Percentiles rank a stretch among this genome's conserved stretches.
phyloP scores from a whole-genome alignment of 768 basidiomycete species.

The Lactarius quietus region DNA sequence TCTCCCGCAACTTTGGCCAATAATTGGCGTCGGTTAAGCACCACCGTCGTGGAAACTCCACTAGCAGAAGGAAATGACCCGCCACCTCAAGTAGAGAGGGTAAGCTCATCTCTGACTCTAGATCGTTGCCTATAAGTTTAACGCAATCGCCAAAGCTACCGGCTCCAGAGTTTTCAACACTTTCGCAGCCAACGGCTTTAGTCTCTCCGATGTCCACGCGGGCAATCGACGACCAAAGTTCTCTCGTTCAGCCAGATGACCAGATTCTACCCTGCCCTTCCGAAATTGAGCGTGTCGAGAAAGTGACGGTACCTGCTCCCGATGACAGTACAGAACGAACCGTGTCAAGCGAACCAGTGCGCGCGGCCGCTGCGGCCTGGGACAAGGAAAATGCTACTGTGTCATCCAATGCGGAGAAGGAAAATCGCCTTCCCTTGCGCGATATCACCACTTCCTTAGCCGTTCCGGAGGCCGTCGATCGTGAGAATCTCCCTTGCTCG shows the following conservation, averaged over 20 bases:
- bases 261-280: neutral
- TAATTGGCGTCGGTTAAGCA: constrained; percentile 7
- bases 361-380: neutral
- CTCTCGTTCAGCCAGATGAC: neutral
- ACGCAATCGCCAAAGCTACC: neutral
- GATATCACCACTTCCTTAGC: neutral
- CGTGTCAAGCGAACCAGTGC: neutral
- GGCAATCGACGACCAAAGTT: neutral
- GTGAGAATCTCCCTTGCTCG: neutral
- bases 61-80: neutral
- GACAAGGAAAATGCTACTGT: neutral
- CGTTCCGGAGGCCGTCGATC: neutral
- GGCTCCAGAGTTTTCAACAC: neutral
- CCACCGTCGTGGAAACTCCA: neutral
- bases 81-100: neutral
- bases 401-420: neutral
- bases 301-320: neutral
- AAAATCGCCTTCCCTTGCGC: constrained; percentile 1
- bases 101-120: neutral
- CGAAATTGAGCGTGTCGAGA: neutral
- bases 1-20: constrained; percentile 1
- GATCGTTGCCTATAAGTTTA: too few species aligned
- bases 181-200: neutral
- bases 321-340: neutral
- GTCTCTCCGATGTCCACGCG: neutral